Evolutionary conservation across 2,329 filamentous ascomycete genomes (phyloP).

Genomic region (Juglanconis sp.): DNA sequence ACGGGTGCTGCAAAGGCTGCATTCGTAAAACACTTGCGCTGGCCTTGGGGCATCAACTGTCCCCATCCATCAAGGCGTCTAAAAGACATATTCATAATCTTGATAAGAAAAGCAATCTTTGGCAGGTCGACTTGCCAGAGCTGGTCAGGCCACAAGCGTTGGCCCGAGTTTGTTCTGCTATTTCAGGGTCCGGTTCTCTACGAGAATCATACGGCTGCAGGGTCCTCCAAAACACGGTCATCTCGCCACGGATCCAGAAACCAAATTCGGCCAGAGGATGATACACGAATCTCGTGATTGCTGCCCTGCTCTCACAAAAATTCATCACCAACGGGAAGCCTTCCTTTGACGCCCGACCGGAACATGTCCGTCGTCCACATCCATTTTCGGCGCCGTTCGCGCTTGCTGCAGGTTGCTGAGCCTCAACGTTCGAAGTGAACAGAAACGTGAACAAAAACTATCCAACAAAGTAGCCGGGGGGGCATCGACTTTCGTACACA

Average conservation of each 20-base stretch:
- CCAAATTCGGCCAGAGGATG: neutral
- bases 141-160: neutral
- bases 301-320: neutral
- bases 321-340: neutral
- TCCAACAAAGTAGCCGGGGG: too few species aligned
- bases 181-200: neutral
- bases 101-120: too few species aligned
- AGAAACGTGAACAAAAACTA: too few species aligned
- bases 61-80: too few species aligned
- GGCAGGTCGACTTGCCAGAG: too few species aligned
- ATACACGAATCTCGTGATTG: neutral
- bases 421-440: too few species aligned
- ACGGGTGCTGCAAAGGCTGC: too few species aligned
- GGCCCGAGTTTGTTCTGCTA: neutral
- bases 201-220: constrained; percentile 3
- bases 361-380: neutral
- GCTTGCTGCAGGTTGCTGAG: neutral
- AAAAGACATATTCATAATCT: too few species aligned
- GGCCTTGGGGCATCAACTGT: too few species aligned
- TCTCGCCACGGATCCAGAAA: constrained; percentile 1
- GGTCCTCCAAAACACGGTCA: neutral
- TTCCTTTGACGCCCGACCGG: neutral
- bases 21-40: too few species aligned
- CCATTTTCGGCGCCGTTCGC: neutral
- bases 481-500: too few species aligned